Evolutionary conservation across 2,329 filamentous ascomycete genomes (phyloP), one percentile per base, ranked within the genome.

Genomic region (Fusarium sp.): DNA sequence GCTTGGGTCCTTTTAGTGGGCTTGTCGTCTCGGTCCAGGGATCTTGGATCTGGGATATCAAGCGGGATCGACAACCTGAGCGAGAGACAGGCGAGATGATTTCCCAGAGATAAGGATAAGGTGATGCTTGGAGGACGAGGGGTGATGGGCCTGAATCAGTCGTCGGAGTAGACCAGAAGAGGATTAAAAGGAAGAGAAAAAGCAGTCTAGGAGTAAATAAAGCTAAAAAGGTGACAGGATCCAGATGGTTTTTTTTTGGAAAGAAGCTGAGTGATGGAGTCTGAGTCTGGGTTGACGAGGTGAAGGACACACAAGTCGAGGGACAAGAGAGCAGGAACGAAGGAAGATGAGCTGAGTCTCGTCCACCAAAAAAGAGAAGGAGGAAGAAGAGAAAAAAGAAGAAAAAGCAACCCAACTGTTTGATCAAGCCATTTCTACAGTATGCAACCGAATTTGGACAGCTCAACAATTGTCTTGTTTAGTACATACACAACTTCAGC

Each of bases 1-100:
- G 51, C 62, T 68, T 58, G 56, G 57, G 42, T 55, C 39, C 38
- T 69, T 68, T 68, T 68, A 68, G 65, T 68, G 65, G 65, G 56
- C 56, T 69, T 28, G 42, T 32, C 43, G 38, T 52, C 52, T 62
- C 56, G 52, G 48, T 66, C 46, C 65, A 68, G 65, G 65, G 65
- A 68, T 68, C 65, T 68, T 39, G 65, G 65, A 68, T 68, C 65
- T 69, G 65, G 56, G 34, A 62, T 69, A 51, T 68, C 65, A 40
- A 65, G 65, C 56, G 51, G 52, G 65, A 68, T 68, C 65, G 65
- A 68, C 65, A 46, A 62, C 59, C 62, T 66, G 65, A 55, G 44
- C 34, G 45, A 66, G 48, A 40, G 56, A 45, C 46, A 46, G 38
- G 48, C 60, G 51, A 40, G 38, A 62, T 46, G 39, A 42, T 67